Conservation (phyloP, 495 filamentous ascomycete genomes). For the Lophiostoma macrostomum region DNA sequence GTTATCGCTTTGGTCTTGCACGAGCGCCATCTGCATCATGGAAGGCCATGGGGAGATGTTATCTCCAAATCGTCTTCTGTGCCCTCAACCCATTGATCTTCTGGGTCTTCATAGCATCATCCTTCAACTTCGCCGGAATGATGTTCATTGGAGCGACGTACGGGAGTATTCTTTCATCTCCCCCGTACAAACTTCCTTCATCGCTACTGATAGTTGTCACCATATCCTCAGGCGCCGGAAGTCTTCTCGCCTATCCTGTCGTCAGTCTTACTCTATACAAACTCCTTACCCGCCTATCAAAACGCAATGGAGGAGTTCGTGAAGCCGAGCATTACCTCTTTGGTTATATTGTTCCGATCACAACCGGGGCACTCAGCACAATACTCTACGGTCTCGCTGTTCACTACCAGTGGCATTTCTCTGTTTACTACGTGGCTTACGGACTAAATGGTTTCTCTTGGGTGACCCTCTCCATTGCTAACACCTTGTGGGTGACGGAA, state of each 20-base stretch:
- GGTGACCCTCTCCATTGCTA: constrained; percentile 9
- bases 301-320: constrained; percentile 16
- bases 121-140: constrained; percentile 21
- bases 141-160: constrained; percentile 26
- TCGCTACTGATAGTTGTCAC: constrained; percentile 15
- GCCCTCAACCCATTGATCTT: constrained; percentile 23
- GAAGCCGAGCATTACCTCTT: constrained; percentile 30
- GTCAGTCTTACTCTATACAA: background rate
- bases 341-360: constrained; percentile 21
- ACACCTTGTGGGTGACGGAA: constrained; percentile 28
- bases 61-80: constrained; percentile 22
- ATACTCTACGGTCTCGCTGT: constrained; percentile 21
- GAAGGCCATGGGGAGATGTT: constrained; percentile 8
- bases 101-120: constrained; percentile 14
- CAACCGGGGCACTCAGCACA: constrained; percentile 14
- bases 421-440: constrained; percentile 16
- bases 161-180: background rate
- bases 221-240: constrained; percentile 7
- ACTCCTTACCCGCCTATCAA: constrained; percentile 4
- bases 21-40: constrained; percentile 9
- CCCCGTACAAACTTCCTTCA: constrained; percentile 9
- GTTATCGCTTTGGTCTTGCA: background rate
- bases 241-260: constrained; percentile 10
- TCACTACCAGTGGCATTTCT: constrained; percentile 6
- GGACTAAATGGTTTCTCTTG: constrained; percentile 19